Base-by-base conservation (phyloP, 345 rosid genomes). In the Gossypium turneri region DNA sequence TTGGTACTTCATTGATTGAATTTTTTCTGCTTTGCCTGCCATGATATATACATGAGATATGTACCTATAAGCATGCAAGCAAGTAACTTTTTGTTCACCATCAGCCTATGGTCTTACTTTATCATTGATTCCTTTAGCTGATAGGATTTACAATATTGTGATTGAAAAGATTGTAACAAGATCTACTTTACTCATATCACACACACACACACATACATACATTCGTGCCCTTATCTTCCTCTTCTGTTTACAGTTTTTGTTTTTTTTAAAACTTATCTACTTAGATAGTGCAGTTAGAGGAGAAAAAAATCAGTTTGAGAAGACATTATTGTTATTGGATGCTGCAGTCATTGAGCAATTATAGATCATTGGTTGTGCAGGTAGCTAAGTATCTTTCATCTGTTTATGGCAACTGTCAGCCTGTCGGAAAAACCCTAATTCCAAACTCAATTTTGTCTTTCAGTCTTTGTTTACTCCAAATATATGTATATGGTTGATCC, bases 311-410 rank as follows among this genome's bases (percentile, higher is more conserved):
- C 41, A 73, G 9, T 44, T 44, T 11, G 53, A 44, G 10, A 66
- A 44, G 53, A 44, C 45, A 6, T 56, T 44, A 1, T 51, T 73
- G 52, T 76, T 76, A 80, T 69, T 69, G 73, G 62, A 72, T 76
- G 70, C 63, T 44, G 45, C 51, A 75, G 7, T 51, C 5, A 67
- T 56, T 15, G 41, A 34, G 7, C 38, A 20, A 34, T 12, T 16
- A 45, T 45, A 44, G 51, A 51, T 27, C 51, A 43, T 34, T 64
- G 19, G 51, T n/a, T n/a, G 10, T 57, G 43, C 79, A 25, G 10
- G 41, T 52, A 24, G 41, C 41, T 34, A 34, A 34, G 25, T 25
- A 25, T 22, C 59, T 29, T 75, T 45, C 1, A 43, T 75, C 72
- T 65, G 20, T 72, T 65, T 34, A 5, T 44, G 61, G 41, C 41